These are phyloP conservation scores for Pseudoneurospora amorphoporcata DNA, from an alignment of 495 filamentous ascomycete species.

Conservation along the genomic window DNA sequence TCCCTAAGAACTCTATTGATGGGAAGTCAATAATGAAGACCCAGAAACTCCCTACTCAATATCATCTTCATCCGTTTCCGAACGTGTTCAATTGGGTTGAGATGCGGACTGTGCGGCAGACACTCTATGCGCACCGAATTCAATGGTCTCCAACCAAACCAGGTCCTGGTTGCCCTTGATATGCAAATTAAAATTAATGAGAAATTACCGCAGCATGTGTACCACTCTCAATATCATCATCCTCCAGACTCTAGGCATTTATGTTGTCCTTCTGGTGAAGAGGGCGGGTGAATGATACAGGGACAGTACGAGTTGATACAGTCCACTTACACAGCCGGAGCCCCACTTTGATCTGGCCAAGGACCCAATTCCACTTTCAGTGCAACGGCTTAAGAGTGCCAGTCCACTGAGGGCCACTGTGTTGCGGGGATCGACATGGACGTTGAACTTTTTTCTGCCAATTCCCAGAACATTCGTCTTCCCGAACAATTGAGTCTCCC, in stretches of 20 bases:
- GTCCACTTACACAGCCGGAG: neutral
- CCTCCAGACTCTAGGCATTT: neutral
- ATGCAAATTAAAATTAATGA: neutral
- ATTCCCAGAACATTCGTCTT: neutral
- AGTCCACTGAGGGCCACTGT: neutral
- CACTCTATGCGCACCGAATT: neutral
- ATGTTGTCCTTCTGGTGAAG: neutral
- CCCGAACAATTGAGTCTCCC: neutral
- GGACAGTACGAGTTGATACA: neutral
- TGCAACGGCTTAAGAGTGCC: neutral
- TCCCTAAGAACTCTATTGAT: too few species aligned
- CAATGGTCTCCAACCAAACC: neutral
- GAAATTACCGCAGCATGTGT: neutral
- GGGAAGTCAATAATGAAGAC: neutral
- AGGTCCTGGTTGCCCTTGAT: neutral
- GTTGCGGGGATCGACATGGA: conserved; percentile 1
- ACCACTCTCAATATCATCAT: neutral
- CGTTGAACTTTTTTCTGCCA: conserved; percentile 18
- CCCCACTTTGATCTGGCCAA: neutral
- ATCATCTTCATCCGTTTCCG: neutral
- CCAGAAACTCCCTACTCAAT: neutral
- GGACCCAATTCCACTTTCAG: neutral
- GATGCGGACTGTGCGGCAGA: neutral
- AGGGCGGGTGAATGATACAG: neutral
- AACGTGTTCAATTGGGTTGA: neutral